Percentiles rank a stretch among this genome's conserved stretches.
phyloP scores from a whole-genome alignment of 306 rosid genomes.

The Castanopsis chinensis region DNA sequence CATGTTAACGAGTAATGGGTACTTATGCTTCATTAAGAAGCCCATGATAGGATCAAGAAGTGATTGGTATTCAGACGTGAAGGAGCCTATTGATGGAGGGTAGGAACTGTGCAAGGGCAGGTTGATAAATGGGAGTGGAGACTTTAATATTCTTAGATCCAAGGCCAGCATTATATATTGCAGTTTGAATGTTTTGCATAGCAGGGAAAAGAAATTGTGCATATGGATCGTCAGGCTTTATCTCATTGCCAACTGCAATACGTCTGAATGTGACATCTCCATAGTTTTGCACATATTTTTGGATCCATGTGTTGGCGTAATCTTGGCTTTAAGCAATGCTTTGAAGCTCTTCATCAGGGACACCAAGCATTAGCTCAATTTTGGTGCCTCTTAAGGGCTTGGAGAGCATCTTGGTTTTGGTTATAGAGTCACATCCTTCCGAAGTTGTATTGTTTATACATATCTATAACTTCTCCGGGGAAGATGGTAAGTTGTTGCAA shows the following conservation, averaged over 20 bases:
- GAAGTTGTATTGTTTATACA: conserved; percentile 29
- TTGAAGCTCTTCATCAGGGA: conserved; percentile 14
- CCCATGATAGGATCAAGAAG: conserved; percentile 23
- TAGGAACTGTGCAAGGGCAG: conserved; percentile 30
- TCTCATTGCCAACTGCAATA: conserved; percentile 55
- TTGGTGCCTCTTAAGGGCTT: conserved; percentile 50
- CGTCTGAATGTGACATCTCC: conserved; percentile 42
- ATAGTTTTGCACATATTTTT: conserved; percentile 17
- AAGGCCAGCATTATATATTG: conserved; percentile 26
- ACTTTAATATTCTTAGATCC: conserved; percentile 31
- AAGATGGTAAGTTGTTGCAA: conserved; percentile 33
- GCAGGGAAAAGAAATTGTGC: conserved; percentile 39
- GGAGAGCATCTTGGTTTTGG: conserved; percentile 29
- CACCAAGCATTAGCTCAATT: conserved; percentile 29
- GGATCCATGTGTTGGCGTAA: conserved; percentile 44
- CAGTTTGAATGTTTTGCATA: conserved; percentile 39
- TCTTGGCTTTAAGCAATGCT: conserved; percentile 19
- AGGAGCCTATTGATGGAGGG: conserved; percentile 48
- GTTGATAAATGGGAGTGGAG: conserved; percentile 31
- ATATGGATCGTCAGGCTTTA: conserved; percentile 2
- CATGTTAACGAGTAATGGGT: conserved; percentile 40
- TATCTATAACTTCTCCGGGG: conserved; percentile 32
- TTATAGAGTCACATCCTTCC: conserved; percentile 39
- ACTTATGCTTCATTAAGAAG: conserved; percentile 15
- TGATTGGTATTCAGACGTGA: conserved; percentile 2